A percentile compares a stretch with the other conserved stretches of the same genome.
Conservation (phyloP, 805 yeast species). For the Candida arabinofermentans region DNA sequence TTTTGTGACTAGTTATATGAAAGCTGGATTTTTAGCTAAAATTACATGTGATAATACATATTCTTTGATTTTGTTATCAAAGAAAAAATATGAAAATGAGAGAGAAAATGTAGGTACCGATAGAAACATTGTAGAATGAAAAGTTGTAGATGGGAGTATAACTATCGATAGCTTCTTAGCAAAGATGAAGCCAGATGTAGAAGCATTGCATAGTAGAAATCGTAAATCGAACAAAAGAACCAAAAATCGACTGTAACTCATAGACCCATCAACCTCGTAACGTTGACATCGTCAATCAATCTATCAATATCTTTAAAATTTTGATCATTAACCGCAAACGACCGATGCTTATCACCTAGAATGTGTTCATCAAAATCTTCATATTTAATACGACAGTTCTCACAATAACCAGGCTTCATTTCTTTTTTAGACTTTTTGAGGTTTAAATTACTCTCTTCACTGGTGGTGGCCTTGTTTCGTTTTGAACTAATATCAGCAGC, state of each 20-base stretch:
- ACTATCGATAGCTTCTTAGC: too few species aligned
- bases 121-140: too few species aligned
- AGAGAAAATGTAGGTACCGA: too few species aligned
- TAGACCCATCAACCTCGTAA: constrained; percentile 22
- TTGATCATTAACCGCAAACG: constrained; percentile 66
- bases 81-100: too few species aligned
- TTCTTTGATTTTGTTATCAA: background rate
- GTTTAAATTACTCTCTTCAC: background rate
- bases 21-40: too few species aligned
- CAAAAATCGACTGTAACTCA: too few species aligned
- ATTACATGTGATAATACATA: background rate
- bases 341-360: constrained; percentile 61
- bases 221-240: too few species aligned
- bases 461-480: background rate
- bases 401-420: constrained; percentile 75
- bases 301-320: constrained; percentile 78
- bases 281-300: constrained; percentile 47
- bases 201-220: too few species aligned
- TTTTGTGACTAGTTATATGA: too few species aligned
- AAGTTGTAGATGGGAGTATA: too few species aligned
- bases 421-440: constrained; percentile 20
- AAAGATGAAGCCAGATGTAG: too few species aligned
- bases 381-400: constrained; percentile 83
- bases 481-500: background rate
- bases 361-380: constrained; percentile 79